Percentiles rank a stretch among this genome's conserved stretches.
Evolutionary conservation across 2,329 filamentous ascomycete species (phyloP).

Genomic region (Epichloe gansuensis): DNA sequence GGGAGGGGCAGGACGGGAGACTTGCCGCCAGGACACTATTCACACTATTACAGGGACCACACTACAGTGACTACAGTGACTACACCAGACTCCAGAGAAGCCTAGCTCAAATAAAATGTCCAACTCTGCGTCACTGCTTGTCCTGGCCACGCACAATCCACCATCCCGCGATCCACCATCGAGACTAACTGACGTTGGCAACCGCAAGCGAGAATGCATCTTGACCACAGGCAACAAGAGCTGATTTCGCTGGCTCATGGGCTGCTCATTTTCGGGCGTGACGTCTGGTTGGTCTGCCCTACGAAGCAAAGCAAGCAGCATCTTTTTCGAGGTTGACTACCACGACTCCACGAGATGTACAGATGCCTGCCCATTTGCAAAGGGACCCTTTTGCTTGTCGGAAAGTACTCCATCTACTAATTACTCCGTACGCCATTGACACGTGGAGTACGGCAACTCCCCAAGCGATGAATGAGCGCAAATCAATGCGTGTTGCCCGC

Average conservation of each 20-base stretch:
- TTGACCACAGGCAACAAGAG: background rate
- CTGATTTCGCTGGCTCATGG: background rate
- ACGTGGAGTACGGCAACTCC: conserved; percentile 1
- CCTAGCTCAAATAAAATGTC: background rate
- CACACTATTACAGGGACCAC: too few species aligned
- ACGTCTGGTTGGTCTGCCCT: conserved; percentile 2
- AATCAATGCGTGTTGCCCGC: too few species aligned
- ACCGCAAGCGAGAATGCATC: conserved; percentile 7
- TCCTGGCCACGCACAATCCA: background rate
- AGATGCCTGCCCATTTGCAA: too few species aligned
- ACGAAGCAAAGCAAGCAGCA: background rate
- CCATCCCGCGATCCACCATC: background rate
- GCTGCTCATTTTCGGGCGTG: background rate
- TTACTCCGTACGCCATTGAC: background rate
- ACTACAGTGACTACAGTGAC: too few species aligned
- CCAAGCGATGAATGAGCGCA: background rate
- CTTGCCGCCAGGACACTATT: too few species aligned
- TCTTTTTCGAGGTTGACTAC: background rate
- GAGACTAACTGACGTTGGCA: conserved; percentile 7
- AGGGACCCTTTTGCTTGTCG: background rate
- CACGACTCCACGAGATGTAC: background rate
- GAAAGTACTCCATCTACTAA: background rate
- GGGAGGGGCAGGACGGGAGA: too few species aligned
- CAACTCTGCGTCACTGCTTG: background rate
- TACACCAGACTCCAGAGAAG: too few species aligned